Evolutionary conservation across 495 filamentous ascomycete species (phyloP).

Genomic region (Paragyromitra xinjiangensis): DNA sequence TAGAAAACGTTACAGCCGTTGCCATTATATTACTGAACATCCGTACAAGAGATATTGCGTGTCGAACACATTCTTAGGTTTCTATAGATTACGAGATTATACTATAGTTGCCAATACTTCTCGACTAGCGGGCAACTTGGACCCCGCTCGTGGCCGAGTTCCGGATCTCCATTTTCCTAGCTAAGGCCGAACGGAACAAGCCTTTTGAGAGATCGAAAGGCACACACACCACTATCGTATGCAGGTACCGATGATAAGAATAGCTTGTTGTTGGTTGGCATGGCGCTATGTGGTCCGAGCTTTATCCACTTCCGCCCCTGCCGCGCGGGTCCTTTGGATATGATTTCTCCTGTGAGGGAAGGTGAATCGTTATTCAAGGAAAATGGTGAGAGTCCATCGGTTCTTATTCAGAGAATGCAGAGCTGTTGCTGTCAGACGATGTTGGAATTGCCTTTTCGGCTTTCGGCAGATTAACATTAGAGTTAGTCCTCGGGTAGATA

Average conservation of each 20-base stretch:
- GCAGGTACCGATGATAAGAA: slow-evolving; percentile 38
- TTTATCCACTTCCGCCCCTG: neutral
- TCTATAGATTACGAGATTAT: neutral
- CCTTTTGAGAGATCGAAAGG: neutral
- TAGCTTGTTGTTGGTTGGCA: slow-evolving; percentile 4
- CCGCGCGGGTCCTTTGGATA: neutral
- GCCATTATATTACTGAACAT: too few species aligned
- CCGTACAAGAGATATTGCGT: too few species aligned
- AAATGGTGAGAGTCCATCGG: neutral
- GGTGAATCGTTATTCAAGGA: neutral
- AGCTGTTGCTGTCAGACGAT: neutral
- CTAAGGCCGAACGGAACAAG: neutral
- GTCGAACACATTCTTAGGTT: neutral
- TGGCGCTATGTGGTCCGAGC: slow-evolving; percentile 35
- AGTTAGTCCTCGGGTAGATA: neutral
- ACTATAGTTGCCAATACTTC: neutral
- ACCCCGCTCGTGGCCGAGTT: slow-evolving; percentile 3
- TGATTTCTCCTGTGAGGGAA: too few species aligned
- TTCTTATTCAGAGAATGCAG: neutral
- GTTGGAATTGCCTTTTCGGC: slow-evolving; percentile 29
- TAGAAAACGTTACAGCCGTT: too few species aligned
- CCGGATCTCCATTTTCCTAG: slow-evolving; percentile 22
- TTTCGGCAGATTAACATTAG: neutral
- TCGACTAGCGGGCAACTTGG: neutral
- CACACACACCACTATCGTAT: neutral